phyloP scores from a whole-genome alignment of 192 early-diverging fungal species.

The Podila horticola region DNA sequence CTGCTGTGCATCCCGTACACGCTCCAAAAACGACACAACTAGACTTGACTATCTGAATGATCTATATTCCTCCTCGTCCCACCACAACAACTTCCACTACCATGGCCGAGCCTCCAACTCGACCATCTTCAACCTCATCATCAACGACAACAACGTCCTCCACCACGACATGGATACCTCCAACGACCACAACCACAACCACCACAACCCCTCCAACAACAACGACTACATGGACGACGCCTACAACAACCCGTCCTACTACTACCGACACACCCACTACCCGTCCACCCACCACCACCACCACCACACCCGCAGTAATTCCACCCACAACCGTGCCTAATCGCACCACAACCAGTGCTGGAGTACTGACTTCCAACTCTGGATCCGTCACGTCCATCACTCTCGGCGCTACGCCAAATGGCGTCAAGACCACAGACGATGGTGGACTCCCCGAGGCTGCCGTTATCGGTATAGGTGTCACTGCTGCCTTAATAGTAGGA shows the following conservation, averaged over 20 bases:
- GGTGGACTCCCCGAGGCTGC: conserved; percentile 15
- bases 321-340: not conserved
- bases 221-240: not conserved
- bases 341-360: not conserved
- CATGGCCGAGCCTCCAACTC: not conserved
- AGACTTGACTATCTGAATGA: no score
- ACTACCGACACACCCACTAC: not conserved
- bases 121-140: not conserved
- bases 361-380: not conserved
- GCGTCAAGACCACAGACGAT: not conserved
- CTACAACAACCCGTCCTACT: not conserved
- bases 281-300: not conserved
- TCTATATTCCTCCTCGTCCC: not conserved
- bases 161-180: conserved; percentile 3
- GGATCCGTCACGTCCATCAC: not conserved
- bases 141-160: conserved; percentile 2
- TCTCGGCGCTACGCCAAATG: not conserved
- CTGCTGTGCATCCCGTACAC: not conserved
- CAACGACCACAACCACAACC: not conserved
- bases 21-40: not conserved
- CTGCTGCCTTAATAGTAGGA: conserved; percentile 14
- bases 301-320: not conserved
- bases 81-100: not conserved
- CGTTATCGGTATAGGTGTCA: conserved; percentile 13
- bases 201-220: not conserved